phyloP scores from a whole-genome alignment of 176 grass and related monocot genomes.

The Oropetium thomaeum region DNA sequence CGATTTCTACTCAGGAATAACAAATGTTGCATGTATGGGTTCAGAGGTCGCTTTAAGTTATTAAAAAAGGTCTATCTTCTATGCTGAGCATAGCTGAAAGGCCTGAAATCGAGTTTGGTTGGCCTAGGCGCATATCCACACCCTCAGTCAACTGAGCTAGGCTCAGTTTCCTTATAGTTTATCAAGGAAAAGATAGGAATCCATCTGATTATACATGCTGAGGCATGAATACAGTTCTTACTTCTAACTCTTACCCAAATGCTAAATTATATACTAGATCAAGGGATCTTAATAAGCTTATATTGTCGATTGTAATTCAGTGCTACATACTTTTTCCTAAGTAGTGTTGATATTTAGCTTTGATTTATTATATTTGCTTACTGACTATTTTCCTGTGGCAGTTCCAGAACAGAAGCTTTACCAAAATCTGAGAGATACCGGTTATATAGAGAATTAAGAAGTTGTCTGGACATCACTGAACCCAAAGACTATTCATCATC shows the following conservation, averaged over 20 bases:
- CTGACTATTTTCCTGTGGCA: constrained; percentile 35
- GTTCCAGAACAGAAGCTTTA: constrained; percentile 51
- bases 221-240: background rate
- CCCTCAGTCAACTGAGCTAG: background rate
- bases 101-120: background rate
- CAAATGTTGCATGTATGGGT: background rate
- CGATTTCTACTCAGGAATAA: too few relatives aligned
- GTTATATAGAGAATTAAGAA: constrained; percentile 68
- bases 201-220: constrained; percentile 9
- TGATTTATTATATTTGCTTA: constrained; percentile 20
- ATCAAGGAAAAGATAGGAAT: background rate
- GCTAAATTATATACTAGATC: constrained; percentile 7
- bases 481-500: constrained; percentile 59
- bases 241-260: background rate
- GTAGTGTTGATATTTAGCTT: constrained; percentile 11
- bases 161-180: too few relatives aligned
- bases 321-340: background rate
- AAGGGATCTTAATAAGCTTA: background rate
- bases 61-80: background rate
- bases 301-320: too few relatives aligned
- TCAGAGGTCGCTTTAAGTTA: background rate
- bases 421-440: constrained; percentile 69
- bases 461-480: constrained; percentile 68
- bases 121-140: background rate
- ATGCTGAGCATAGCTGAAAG: background rate